A percentile compares a stretch with the other conserved stretches of the same genome.
phyloP scores from a whole-genome alignment of 1,284 basidiomycete genomes.

The Melampsora americana region DNA sequence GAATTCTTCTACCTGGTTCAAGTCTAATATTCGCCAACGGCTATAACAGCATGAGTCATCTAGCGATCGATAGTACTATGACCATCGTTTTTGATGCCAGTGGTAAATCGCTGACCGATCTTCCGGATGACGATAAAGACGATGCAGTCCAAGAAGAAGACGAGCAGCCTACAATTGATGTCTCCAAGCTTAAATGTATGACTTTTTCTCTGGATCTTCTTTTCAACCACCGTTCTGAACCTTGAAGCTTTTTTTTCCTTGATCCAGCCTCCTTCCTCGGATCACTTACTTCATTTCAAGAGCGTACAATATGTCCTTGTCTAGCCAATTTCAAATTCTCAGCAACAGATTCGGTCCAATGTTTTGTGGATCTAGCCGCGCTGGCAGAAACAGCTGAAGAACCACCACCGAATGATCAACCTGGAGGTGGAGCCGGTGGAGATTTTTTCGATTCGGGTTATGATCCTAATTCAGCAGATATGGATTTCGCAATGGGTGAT shows the following conservation, averaged over 20 bases:
- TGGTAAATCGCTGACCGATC: slow-evolving; percentile 29
- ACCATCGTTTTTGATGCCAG: slow-evolving; percentile 94
- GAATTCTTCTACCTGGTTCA: slow-evolving; percentile 24
- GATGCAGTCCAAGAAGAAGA: slow-evolving; percentile 67
- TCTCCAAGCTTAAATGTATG: slow-evolving; percentile 57
- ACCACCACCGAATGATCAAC: slow-evolving; percentile 14
- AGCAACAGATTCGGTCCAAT: slow-evolving; percentile 59
- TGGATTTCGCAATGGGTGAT: slow-evolving; percentile 10
- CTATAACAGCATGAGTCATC: slow-evolving; percentile 56
- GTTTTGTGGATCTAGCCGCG: slow-evolving; percentile 24
- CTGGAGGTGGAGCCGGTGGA: slow-evolving; percentile 44
- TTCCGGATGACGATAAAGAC: slow-evolving; percentile 62
- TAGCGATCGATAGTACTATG: slow-evolving; percentile 74
- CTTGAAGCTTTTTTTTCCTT: slow-evolving; percentile 36
- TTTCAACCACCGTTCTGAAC: no score
- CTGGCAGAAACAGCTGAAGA: slow-evolving; percentile 35
- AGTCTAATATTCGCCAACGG: slow-evolving; percentile 77
- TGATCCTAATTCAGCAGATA: slow-evolving; percentile 54
- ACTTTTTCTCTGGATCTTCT: neutral
- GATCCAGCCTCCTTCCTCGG: slow-evolving; percentile 61
- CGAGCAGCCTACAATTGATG: slow-evolving; percentile 46
- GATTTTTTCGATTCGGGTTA: slow-evolving; percentile 46
- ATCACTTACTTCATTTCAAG: slow-evolving; percentile 63
- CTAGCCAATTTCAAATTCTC: slow-evolving; percentile 75
- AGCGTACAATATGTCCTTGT: slow-evolving; percentile 73